phyloP scores from a whole-genome alignment of 148 eudicot genomes.

The Camellia sinensis region DNA sequence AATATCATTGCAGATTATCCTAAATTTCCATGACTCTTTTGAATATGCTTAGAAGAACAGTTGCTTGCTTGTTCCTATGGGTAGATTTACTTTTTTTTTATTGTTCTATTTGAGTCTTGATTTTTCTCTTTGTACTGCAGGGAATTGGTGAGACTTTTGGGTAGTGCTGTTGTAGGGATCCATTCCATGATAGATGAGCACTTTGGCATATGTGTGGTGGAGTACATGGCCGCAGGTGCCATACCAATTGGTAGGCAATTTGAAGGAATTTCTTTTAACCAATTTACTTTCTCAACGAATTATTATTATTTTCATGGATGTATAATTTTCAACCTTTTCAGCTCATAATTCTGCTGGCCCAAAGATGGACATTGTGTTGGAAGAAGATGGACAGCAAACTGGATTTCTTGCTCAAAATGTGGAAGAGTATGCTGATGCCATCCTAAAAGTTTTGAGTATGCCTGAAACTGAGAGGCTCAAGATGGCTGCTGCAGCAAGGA shows the following conservation, averaged over 20 bases:
- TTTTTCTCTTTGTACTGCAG: conserved; percentile 33
- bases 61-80: not conserved
- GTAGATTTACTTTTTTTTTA: not conserved
- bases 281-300: not conserved
- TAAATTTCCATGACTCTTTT: not conserved
- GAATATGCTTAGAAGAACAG: not conserved
- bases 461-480: conserved; percentile 50
- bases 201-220: conserved; percentile 94
- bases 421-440: conserved; percentile 78
- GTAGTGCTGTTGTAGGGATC: conserved; percentile 77
- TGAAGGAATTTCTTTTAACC: not conserved
- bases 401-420: conserved; percentile 70
- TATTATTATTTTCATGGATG: not conserved
- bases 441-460: conserved; percentile 58
- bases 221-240: conserved; percentile 98
- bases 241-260: conserved; percentile 75
- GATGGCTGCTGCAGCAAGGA: conserved; percentile 89
- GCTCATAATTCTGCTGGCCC: conserved; percentile 99
- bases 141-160: conserved; percentile 85
- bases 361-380: conserved; percentile 87
- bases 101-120: not conserved
- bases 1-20: not conserved
- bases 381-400: conserved; percentile 72
- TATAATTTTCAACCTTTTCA: conserved; percentile 26
- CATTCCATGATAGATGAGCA: conserved; percentile 97